Conservation (phyloP, 257 asterid genomes). For the Jacaranda copaia region DNA sequence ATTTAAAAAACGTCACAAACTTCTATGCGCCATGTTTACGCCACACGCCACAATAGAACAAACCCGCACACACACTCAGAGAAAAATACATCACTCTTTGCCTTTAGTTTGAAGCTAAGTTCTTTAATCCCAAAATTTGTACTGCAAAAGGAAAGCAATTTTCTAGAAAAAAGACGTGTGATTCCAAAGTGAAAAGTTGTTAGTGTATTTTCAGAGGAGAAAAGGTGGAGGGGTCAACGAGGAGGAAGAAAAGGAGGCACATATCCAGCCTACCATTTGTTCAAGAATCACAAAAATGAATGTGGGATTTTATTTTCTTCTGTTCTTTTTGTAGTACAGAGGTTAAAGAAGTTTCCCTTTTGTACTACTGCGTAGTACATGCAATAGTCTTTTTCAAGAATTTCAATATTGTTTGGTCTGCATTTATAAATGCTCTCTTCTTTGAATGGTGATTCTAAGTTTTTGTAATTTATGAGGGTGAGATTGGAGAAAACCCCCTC, state of each 20-base stretch:
- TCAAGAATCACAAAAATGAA: background rate
- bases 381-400: background rate
- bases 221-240: background rate
- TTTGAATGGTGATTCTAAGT: too few species aligned
- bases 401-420: background rate
- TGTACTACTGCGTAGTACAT: slow-evolving; percentile 30
- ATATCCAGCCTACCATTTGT: slow-evolving; percentile 6
- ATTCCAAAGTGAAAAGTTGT: background rate
- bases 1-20: background rate
- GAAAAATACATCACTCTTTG: too few species aligned
- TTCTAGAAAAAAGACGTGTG: background rate
- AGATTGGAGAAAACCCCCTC: background rate
- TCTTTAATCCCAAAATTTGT: too few species aligned
- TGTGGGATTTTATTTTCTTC: background rate
- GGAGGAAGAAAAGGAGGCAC: background rate
- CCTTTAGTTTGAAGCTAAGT: background rate
- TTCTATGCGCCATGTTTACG: background rate
- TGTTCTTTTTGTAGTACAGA: slow-evolving; percentile 2
- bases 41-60: background rate
- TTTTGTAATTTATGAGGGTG: background rate
- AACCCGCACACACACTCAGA: background rate
- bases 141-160: background rate
- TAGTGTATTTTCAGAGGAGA: background rate
- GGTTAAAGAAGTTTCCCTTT: background rate
- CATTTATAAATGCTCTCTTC: too few species aligned